Conservation (phyloP, 2,329 filamentous ascomycete genomes). For the Venturia nashicola region DNA sequence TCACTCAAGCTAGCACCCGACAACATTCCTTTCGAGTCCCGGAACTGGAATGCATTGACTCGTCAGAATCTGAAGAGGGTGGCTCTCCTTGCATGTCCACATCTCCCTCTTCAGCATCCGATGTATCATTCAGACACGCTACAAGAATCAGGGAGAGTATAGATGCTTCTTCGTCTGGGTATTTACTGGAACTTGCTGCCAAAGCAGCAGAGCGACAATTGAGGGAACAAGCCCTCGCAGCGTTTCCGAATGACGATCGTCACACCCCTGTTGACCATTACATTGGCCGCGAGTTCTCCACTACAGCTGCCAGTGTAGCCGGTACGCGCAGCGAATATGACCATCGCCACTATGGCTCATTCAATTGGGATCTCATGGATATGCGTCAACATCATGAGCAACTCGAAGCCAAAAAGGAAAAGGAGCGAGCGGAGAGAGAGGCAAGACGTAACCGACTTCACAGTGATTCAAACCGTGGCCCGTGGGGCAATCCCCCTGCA, state of each 20-base stretch:
- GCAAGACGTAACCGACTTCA: constrained; percentile 2
- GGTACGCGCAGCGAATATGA: constrained; percentile 4
- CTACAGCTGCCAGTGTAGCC: constrained; percentile 15
- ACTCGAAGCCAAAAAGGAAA: constrained; percentile 36
- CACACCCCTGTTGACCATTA: constrained; percentile 63
- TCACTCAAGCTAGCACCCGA: constrained; percentile 20
- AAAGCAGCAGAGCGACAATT: constrained; percentile 70
- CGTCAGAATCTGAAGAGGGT: constrained; percentile 41
- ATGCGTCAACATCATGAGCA: constrained; percentile 69
- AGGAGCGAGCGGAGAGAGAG: constrained; percentile 14
- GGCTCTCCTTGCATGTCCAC: constrained; percentile 32
- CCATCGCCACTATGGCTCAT: constrained; percentile 5
- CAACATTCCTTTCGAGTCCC: constrained; percentile 49
- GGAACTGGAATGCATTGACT: constrained; percentile 48
- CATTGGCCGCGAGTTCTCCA: constrained; percentile 51
- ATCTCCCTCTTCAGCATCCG: constrained; percentile 34
- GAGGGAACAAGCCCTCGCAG: constrained; percentile 62
- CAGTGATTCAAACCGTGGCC: constrained; percentile 8
- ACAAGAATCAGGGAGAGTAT: constrained; percentile 51
- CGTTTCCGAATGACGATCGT: constrained; percentile 59
- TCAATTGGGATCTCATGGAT: constrained; percentile 62
- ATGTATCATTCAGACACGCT: constrained; percentile 39
- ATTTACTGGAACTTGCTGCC: constrained; percentile 67
- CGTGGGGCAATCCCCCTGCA: constrained; percentile 27
- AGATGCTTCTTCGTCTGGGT: constrained; percentile 63